Base-by-base conservation (phyloP, 495 filamentous ascomycete genomes). In the Ascodesmis nigricans region DNA sequence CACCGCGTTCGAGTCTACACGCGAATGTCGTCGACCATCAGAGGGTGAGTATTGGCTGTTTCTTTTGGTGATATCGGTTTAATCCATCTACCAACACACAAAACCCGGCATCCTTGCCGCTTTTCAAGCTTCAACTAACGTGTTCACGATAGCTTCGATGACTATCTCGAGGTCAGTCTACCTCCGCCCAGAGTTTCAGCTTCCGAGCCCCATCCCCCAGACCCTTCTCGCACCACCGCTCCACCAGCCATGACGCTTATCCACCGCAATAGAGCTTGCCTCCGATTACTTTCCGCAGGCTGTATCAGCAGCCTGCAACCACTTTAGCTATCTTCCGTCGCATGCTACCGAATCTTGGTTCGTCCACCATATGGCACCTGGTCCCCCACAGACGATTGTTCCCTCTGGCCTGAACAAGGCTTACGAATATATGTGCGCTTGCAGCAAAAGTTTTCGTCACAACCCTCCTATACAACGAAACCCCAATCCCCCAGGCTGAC, bases 271-370 rank as follows among this genome's bases (percentile, higher is more conserved):
- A 92, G 65, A 64, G 71, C 52, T 74, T 91, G 44, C 76, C 80
- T 18, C 79, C 77, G 33, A 80, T 73, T n/a, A 79, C 73, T 15
- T 91, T 92, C 53, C 64, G 65, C 43, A 73, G 75, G 56, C 64
- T 97, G 5, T 97, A 97, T 63, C 76, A 81, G 59, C 82, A 92
- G 63, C 87, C 87, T 8, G 91, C 82, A 5, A 91, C 90, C 3
- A 75, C 80, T 18, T 71, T 97, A 26, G 90, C 87, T 33, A 83
- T 97, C 44, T 95, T 93, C 56, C 70, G 90, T 43, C 81, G 87
- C 58, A 92, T 95, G 82, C 66, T 95, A 36, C 78, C 90, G 40
- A 78, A 83, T 39, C 56, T 92, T 34, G 80, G 80, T 84, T 65
- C 46, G 61, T 50, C 26, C 18, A 14, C 16, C 39, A 14, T 33